Evolutionary conservation across 805 yeast genomes (phyloP).

Genomic region (Candida argentea): DNA sequence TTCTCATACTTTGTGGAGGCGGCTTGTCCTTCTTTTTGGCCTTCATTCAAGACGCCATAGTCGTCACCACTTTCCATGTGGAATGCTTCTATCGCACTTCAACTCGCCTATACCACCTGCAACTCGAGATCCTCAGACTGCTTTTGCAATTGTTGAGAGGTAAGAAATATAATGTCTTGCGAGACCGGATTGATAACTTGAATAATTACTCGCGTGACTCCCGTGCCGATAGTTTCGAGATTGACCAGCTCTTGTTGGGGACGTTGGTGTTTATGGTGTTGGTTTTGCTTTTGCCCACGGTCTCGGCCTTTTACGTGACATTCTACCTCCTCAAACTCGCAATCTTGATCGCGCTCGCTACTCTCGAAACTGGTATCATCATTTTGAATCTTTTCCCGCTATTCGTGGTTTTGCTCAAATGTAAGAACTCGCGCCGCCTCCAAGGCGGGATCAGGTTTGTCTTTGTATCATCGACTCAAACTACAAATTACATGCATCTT

Average conservation of each 20-base stretch:
- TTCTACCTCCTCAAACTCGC: constrained; percentile 54
- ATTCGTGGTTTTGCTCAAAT: constrained; percentile 66
- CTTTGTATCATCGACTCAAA: constrained; percentile 6
- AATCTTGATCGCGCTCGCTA: constrained; percentile 37
- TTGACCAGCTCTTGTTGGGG: constrained; percentile 82
- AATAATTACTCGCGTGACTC: constrained; percentile 26
- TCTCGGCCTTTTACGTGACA: constrained; percentile 69
- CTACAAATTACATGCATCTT: constrained; percentile 18
- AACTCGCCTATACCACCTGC: constrained; percentile 71
- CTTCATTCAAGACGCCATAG: constrained; percentile 51
- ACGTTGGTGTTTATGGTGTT: constrained; percentile 78
- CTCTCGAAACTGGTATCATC: constrained; percentile 51
- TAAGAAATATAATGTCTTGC: constrained; percentile 70
- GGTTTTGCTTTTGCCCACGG: constrained; percentile 76
- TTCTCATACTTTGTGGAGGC: constrained; percentile 19
- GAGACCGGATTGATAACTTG: constrained; percentile 79
- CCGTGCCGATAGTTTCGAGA: constrained; percentile 39
- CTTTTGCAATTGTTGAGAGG: constrained; percentile 83
- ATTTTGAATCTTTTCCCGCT: constrained; percentile 76
- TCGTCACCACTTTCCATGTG: constrained; percentile 59
- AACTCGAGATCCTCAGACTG: constrained; percentile 55
- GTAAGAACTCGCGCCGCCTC: constrained; percentile 64
- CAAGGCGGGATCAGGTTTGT: constrained; percentile 42
- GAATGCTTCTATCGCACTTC: constrained; percentile 70
- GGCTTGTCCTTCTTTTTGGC: constrained; percentile 71